A percentile compares a stretch with the other conserved stretches of the same genome.
phyloP scores from a whole-genome alignment of 495 filamentous ascomycete species.

The Bryoglossum gracile region DNA sequence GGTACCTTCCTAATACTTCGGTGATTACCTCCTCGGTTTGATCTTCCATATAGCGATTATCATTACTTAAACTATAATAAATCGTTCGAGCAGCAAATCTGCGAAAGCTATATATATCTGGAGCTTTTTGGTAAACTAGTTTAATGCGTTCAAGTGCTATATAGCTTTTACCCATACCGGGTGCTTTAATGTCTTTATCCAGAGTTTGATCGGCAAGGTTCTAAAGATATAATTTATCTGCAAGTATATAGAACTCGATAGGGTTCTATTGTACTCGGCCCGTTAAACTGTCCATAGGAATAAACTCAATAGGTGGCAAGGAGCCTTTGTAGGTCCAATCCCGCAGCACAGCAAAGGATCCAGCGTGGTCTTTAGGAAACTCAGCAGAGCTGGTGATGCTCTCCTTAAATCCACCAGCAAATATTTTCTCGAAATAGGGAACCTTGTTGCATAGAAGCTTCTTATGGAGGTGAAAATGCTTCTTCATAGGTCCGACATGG shows the following conservation, averaged over 20 bases:
- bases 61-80: too few species aligned
- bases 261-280: background rate
- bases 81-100: too few species aligned
- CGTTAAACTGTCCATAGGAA: background rate
- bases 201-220: background rate
- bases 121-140: too few species aligned
- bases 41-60: too few species aligned
- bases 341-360: background rate
- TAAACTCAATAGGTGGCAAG: background rate
- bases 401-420: background rate
- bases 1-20: too few species aligned
- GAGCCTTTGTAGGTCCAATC: background rate
- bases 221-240: background rate
- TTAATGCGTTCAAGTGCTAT: too few species aligned
- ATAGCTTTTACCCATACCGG: too few species aligned
- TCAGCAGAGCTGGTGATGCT: background rate
- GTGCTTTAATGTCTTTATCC: background rate
- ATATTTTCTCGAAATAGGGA: background rate
- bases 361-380: background rate
- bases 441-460: background rate
- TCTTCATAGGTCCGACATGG: background rate
- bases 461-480: background rate
- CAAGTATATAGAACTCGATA: background rate
- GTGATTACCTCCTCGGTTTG: too few species aligned
- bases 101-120: too few species aligned